A percentile compares a stretch with the other conserved stretches of the same genome.
phyloP scores from a whole-genome alignment of 2,329 filamentous ascomycete species.

The Capronia coronata region DNA sequence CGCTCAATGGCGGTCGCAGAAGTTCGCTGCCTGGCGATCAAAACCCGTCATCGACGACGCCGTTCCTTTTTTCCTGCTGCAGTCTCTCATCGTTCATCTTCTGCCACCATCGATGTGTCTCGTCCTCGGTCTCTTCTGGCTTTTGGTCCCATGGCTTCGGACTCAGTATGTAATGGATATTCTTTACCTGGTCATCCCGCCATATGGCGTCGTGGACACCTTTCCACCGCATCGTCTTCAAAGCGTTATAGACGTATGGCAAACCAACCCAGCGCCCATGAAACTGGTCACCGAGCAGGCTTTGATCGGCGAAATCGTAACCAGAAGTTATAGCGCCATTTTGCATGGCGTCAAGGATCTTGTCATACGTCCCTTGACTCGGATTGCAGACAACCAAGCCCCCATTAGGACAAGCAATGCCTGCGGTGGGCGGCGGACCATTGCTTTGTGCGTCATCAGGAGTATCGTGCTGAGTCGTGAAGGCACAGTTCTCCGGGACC shows the following conservation, averaged over 20 bases:
- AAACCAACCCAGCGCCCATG: slow-evolving; percentile 52
- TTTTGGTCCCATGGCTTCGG: slow-evolving; percentile 60
- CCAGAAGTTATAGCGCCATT: slow-evolving; percentile 33
- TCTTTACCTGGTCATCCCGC: slow-evolving; percentile 55
- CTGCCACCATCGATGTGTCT: slow-evolving; percentile 55
- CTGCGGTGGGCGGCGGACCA: slow-evolving; percentile 46
- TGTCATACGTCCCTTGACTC: slow-evolving; percentile 46
- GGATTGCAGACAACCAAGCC: slow-evolving; percentile 58
- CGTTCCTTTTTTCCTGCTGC: slow-evolving; percentile 42
- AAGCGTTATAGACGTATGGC: slow-evolving; percentile 56
- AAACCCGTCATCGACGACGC: slow-evolving; percentile 50
- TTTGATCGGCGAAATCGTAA: slow-evolving; percentile 58
- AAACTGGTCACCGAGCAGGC: slow-evolving; percentile 53
- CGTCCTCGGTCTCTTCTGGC: slow-evolving; percentile 35
- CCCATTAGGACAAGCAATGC: slow-evolving; percentile 54
- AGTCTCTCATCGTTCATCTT: slow-evolving; percentile 45
- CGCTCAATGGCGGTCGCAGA: not conserved
- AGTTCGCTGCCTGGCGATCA: slow-evolving; percentile 26
- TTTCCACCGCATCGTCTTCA: slow-evolving; percentile 53
- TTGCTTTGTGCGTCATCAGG: slow-evolving; percentile 47
- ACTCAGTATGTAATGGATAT: slow-evolving; percentile 56
- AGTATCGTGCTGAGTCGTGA: slow-evolving; percentile 50
- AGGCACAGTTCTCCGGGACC: slow-evolving; percentile 55
- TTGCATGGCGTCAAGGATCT: slow-evolving; percentile 42
- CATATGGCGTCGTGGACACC: slow-evolving; percentile 47